Evolutionary conservation across 2,329 filamentous ascomycete genomes (phyloP), one percentile per base, ranked within the genome.

Genomic region (Incumbomyces delicatus): DNA sequence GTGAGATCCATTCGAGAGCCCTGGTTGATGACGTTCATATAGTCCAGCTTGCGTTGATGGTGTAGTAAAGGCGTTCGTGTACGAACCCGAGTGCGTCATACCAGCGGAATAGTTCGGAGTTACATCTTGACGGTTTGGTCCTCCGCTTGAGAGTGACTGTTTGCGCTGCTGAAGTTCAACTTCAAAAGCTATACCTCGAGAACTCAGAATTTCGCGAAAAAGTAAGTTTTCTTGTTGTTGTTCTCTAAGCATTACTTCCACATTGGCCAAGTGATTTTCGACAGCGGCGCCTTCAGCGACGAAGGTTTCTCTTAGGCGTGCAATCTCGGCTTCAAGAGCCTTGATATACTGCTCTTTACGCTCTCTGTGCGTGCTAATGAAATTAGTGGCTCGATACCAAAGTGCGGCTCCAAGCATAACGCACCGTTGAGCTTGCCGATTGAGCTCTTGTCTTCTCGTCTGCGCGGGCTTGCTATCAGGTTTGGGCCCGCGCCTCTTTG

Each of bases 311-410:
- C 94, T 92, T 36, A 96, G 73, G 41, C 87, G 82, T 16, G 94
- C 74, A 4, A 96, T 85, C 66, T 96, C 88, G 60, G 90, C 83
- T 66, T 98, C 92, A 13, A 96, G 77, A 10, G 85, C 81, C 65
- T 94, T 94, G 71, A 95, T 94, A 64, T 96, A 96, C 58, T 88
- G 77, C 67, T 96, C 92, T 65, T 96, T 96, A 56, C 92, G 81
- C 68, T 96, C 92, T 47, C 92, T 87, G 66, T 98, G 92, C 14
- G 92, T 96, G 61, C 92, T 95, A 61, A 46, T 48, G 42, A 6
- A 17, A 17, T 35, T 11, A 61, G 30, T 62, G 49, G 18, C 40
- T 41, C 22, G 37, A 37, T 20, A 39, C 36, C 35, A 30, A 36
- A 14, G 38, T 16, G n/a, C 30, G 29, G 22, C 13, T 13, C 6